phyloP scores from a whole-genome alignment of 2,329 filamentous ascomycete genomes.

The Apiospora phragmitis region DNA sequence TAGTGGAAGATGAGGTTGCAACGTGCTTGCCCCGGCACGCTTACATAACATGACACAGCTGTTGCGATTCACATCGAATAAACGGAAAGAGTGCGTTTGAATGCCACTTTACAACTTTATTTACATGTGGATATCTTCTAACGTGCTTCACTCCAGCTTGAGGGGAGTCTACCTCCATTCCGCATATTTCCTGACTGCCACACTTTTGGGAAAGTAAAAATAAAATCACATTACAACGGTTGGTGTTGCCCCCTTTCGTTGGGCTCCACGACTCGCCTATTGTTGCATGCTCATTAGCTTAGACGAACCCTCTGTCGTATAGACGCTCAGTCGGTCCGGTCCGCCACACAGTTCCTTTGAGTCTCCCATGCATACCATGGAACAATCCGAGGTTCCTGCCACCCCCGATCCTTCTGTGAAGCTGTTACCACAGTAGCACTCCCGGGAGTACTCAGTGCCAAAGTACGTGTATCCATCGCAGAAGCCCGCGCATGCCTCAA shows the following conservation, averaged over 20 bases:
- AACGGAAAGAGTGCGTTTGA: too few species aligned
- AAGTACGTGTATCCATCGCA: slow-evolving; percentile 35
- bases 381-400: not conserved
- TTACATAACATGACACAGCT: not conserved
- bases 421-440: slow-evolving; percentile 39
- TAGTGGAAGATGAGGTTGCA: not conserved
- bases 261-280: not conserved
- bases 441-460: slow-evolving; percentile 35
- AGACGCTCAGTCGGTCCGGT: slow-evolving; percentile 31
- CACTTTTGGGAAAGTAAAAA: too few species aligned
- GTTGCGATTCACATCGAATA: not conserved
- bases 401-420: slow-evolving; percentile 26
- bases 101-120: too few species aligned
- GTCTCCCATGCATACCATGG: slow-evolving; percentile 14
- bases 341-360: slow-evolving; percentile 31
- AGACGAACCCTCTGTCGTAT: slow-evolving; percentile 13
- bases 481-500: slow-evolving; percentile 32
- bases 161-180: not conserved
- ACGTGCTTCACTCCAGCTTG: too few species aligned
- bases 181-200: too few species aligned
- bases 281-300: not conserved
- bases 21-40: not conserved
- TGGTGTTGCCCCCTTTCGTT: not conserved
- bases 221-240: not conserved
- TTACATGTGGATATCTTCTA: too few species aligned